Percentiles rank a stretch among this genome's conserved stretches.
phyloP scores from a whole-genome alignment of 495 filamentous ascomycete genomes.

The Talaromyces stipitatus region DNA sequence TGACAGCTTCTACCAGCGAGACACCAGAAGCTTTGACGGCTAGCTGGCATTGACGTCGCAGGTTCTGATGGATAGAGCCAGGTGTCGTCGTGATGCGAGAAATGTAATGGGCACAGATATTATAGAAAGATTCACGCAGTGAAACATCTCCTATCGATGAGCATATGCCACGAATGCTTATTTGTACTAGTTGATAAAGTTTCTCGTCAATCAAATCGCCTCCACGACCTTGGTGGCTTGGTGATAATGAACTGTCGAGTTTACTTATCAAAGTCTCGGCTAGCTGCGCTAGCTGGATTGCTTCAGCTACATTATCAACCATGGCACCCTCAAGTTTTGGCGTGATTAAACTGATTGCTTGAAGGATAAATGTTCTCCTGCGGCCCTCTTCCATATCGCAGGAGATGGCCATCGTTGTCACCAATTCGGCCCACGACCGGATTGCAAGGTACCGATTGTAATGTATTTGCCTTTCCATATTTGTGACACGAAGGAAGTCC shows the following conservation, averaged over 20 bases:
- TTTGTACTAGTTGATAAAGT: slow-evolving; percentile 82
- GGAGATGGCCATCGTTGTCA: slow-evolving; percentile 68
- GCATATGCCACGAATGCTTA: slow-evolving; percentile 66
- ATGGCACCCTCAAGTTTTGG: slow-evolving; percentile 75
- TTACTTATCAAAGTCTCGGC: slow-evolving; percentile 69
- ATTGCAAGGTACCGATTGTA: slow-evolving; percentile 57
- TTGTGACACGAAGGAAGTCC: slow-evolving; percentile 58
- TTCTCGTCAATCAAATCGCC: slow-evolving; percentile 79
- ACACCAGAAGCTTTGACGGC: slow-evolving; percentile 71
- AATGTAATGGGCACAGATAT: slow-evolving; percentile 79
- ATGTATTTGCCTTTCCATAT: slow-evolving; percentile 53
- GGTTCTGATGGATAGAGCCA: slow-evolving; percentile 22
- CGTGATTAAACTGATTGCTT: slow-evolving; percentile 74
- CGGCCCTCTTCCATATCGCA: slow-evolving; percentile 62
- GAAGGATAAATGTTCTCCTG: slow-evolving; percentile 69
- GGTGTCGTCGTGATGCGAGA: slow-evolving; percentile 53
- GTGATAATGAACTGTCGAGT: slow-evolving; percentile 49
- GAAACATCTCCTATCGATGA: slow-evolving; percentile 59
- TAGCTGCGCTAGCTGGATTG: slow-evolving; percentile 66
- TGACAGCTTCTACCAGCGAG: slow-evolving; percentile 73
- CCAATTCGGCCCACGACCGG: slow-evolving; percentile 71
- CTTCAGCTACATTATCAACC: slow-evolving; percentile 53
- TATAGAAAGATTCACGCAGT: slow-evolving; percentile 77
- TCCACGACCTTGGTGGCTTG: slow-evolving; percentile 36
- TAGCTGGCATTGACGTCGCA: slow-evolving; percentile 57